A percentile compares a stretch with the other conserved stretches of the same genome.
phyloP scores from a whole-genome alignment of 257 asterid species.

The Rubia yunnanensis region DNA sequence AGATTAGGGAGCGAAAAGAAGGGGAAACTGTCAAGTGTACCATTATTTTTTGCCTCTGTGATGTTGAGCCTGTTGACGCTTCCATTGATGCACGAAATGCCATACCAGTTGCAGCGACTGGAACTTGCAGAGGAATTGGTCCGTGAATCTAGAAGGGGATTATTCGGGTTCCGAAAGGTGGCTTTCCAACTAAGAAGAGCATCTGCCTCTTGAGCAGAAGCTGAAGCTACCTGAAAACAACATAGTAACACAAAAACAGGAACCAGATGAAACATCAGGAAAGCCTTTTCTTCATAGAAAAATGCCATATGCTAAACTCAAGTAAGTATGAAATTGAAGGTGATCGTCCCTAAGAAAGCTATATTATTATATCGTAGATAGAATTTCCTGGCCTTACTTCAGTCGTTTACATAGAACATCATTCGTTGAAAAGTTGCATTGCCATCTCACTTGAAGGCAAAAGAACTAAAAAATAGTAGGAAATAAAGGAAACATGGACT shows the following conservation, averaged over 20 bases:
- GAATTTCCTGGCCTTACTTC: too few species aligned
- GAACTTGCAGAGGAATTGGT: not conserved
- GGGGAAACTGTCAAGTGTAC: slow-evolving; percentile 13
- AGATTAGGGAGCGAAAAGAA: slow-evolving; percentile 12
- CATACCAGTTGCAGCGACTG: slow-evolving; percentile 8
- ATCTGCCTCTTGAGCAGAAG: slow-evolving; percentile 14
- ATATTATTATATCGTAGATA: too few species aligned
- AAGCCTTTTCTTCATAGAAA: not conserved
- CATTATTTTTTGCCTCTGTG: not conserved
- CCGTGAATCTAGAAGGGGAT: slow-evolving; percentile 16
- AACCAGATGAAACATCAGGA: not conserved
- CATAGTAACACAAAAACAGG: not conserved
- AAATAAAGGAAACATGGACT: too few species aligned
- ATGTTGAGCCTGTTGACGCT: not conserved
- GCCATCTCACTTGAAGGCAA: too few species aligned
- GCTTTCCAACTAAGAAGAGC: slow-evolving; percentile 18
- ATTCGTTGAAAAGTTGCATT: too few species aligned
- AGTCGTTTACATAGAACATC: too few species aligned
- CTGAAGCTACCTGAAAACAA: not conserved
- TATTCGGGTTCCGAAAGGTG: slow-evolving; percentile 8
- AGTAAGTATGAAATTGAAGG: not conserved
- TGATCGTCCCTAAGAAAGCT: too few species aligned
- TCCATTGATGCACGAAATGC: slow-evolving; percentile 3
- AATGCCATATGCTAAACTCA: not conserved
- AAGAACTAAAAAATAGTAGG: too few species aligned